phyloP scores from a whole-genome alignment of 176 grass and related monocot genomes.

The Poa pratensis region DNA sequence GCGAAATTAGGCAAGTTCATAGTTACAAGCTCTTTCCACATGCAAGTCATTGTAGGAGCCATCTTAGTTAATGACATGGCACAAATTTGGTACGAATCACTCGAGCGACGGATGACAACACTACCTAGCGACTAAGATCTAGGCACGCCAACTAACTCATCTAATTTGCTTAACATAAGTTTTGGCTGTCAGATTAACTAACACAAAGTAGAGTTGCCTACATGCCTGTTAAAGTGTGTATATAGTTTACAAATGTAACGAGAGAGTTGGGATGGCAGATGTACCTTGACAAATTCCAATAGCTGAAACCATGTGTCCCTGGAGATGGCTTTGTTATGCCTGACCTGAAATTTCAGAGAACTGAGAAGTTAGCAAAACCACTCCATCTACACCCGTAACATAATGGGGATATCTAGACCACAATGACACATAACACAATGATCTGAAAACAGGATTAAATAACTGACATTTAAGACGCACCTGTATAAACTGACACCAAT shows the following conservation, averaged over 20 bases:
- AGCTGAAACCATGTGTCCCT: conserved; percentile 98
- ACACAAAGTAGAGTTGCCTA: conserved; percentile 16
- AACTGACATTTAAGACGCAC: conserved; percentile 42
- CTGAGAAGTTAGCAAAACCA: conserved; percentile 24
- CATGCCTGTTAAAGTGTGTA: not conserved
- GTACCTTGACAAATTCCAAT: conserved; percentile 98
- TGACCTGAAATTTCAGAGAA: conserved; percentile 61
- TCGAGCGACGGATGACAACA: conserved; percentile 18
- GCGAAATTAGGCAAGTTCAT: conserved; percentile 11
- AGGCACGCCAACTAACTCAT: not conserved
- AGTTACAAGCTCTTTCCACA: not conserved
- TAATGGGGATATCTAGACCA: not conserved
- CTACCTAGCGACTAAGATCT: not conserved
- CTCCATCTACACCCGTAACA: not conserved
- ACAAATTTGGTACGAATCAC: conserved; percentile 3
- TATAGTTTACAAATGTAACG: not conserved
- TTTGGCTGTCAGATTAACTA: conserved; percentile 5
- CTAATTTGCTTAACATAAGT: conserved; percentile 12
- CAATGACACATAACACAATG: not conserved
- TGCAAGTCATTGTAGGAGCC: not conserved
- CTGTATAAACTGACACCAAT: conserved; percentile 97
- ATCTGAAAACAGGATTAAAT: conserved; percentile 33
- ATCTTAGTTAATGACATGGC: not conserved
- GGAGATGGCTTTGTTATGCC: conserved; percentile 97
- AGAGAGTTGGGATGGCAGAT: conserved; percentile 1